A percentile compares a stretch with the other conserved stretches of the same genome.
Conservation (phyloP, 768 basidiomycete species). For the Galerina sulciceps region DNA sequence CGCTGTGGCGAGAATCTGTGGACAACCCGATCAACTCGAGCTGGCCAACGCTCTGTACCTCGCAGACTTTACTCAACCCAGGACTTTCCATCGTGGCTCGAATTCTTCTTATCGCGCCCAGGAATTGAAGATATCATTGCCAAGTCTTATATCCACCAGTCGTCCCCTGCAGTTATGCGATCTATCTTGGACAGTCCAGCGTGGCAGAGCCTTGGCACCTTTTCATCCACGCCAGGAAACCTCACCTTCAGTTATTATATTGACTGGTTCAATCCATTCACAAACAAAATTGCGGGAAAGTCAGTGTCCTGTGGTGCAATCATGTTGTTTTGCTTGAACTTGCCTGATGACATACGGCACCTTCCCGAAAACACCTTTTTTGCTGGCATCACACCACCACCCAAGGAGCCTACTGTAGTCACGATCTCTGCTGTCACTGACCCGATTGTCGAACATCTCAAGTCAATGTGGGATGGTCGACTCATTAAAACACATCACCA, state of each 20-base stretch:
- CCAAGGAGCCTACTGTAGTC: slow-evolving; percentile 20
- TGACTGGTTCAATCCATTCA: slow-evolving; percentile 34
- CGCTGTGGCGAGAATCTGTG: slow-evolving; percentile 15
- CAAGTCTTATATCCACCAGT: slow-evolving; percentile 18
- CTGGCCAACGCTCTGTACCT: slow-evolving; percentile 12
- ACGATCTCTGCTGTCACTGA: slow-evolving; percentile 20
- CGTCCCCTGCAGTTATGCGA: slow-evolving; percentile 13
- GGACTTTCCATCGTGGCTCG: slow-evolving; percentile 22
- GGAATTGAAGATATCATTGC: slow-evolving; percentile 27
- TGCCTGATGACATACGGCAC: slow-evolving; percentile 11
- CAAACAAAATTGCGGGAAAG: slow-evolving; percentile 31
- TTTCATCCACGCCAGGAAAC: slow-evolving; percentile 20
- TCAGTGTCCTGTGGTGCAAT: slow-evolving; percentile 14
- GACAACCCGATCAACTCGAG: slow-evolving; percentile 3
- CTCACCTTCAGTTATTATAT: slow-evolving; percentile 24
- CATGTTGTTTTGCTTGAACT: slow-evolving; percentile 18
- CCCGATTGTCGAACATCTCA: slow-evolving; percentile 16
- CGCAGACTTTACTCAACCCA: slow-evolving; percentile 17
- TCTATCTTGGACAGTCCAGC: slow-evolving; percentile 26
- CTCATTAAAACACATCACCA: slow-evolving; percentile 15
- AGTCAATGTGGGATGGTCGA: slow-evolving; percentile 15
- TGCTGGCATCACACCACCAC: slow-evolving; percentile 27
- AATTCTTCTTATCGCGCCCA: slow-evolving; percentile 22
- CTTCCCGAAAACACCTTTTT: slow-evolving; percentile 16
- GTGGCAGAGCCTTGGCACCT: slow-evolving; percentile 23